Base-by-base conservation (phyloP, 441 rosid genomes). In the Codiaeum variegatum region DNA sequence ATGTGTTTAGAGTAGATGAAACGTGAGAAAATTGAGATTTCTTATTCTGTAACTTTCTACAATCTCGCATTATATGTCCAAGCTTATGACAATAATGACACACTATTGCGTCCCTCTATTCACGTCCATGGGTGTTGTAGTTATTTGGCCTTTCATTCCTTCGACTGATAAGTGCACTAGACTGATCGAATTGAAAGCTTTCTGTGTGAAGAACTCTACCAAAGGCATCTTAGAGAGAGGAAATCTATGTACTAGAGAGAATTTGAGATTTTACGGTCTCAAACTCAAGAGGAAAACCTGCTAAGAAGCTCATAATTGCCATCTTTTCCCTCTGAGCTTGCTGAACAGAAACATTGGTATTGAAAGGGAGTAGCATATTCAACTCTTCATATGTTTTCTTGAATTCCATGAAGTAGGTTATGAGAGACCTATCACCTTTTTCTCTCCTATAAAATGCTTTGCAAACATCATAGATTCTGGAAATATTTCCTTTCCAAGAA, bases 291-390 rank as follows among this genome's bases (percentile, higher is more conserved):
- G 44, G 44, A 3, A 62, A 11, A 32, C 42, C 42, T 3, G n/a
- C 66, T 31, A 62, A 44, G 15, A 62, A 62, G 12, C 66, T 62
- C 44, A 62, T 62, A 15, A 62, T 12, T 3, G 66, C 24, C 66
- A 62, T 62, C 12, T 62, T 42, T 15, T 62, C 66, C 0, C 12
- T 1, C 21, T 62, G 19, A 32, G 21, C 0, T 32, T 62, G n/a
- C 21, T 32, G 40, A 19, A 62, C 42, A 10, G 15, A 31, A 1
- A 62, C 46, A 62, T 62, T 44, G 2, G 13, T 2, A 13, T 8
- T 67, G 18, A 67, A 67, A 10, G 44, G 61, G 9, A 49, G 3
- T 7, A 67, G 10, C 28, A 51, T 31, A 21, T 63, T 67, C 8
- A 67, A 28, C 49, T 44, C n/a, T n/a, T n/a, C n/a, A n/a, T n/a